These are phyloP conservation scores for Penicillium egyptiacum DNA, from an alignment of 495 filamentous ascomycete species.

Conservation along the genomic window DNA sequence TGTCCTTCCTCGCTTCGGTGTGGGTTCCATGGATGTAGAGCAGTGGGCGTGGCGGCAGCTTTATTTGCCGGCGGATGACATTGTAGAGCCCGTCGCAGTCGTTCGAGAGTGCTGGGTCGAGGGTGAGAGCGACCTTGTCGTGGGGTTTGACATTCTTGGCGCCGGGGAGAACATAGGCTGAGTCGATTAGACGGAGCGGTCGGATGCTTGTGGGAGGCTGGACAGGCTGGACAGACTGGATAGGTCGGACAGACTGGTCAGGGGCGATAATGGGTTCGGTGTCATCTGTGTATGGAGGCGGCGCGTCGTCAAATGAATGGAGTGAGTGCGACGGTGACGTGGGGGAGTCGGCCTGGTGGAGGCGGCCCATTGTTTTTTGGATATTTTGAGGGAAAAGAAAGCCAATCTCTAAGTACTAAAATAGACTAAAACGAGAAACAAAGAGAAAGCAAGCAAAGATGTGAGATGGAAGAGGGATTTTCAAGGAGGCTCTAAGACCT, in stretches of 20 bases:
- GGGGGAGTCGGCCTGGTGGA: constrained; percentile 14
- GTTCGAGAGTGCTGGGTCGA: constrained; percentile 28
- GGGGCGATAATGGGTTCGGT: constrained; percentile 9
- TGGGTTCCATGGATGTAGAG: constrained; percentile 39
- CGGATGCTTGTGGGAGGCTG: constrained; percentile 3
- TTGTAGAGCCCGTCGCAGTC: constrained; percentile 27
- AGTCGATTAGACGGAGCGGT: constrained; percentile 20
- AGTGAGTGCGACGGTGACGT: constrained; percentile 26
- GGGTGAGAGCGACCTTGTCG: constrained; percentile 25
- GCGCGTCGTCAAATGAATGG: constrained; percentile 24
- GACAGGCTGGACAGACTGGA: neutral
- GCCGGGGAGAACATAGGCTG: constrained; percentile 26
- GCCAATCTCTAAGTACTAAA: neutral
- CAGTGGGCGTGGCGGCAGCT: constrained; percentile 37
- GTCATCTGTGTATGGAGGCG: constrained; percentile 31
- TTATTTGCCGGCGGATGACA: constrained; percentile 33
- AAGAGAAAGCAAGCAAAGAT: too few species aligned
- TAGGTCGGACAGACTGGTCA: neutral
- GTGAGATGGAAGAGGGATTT: too few species aligned
- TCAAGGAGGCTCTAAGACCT: too few species aligned
- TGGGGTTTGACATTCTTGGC: constrained; percentile 7
- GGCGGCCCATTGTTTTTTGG: constrained; percentile 22
- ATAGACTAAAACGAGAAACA: too few species aligned
- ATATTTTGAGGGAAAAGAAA: neutral
- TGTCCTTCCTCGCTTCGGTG: constrained; percentile 25